phyloP scores from a whole-genome alignment of 352 stramenopile genomes.

The Globisporangium acanthophoron region DNA sequence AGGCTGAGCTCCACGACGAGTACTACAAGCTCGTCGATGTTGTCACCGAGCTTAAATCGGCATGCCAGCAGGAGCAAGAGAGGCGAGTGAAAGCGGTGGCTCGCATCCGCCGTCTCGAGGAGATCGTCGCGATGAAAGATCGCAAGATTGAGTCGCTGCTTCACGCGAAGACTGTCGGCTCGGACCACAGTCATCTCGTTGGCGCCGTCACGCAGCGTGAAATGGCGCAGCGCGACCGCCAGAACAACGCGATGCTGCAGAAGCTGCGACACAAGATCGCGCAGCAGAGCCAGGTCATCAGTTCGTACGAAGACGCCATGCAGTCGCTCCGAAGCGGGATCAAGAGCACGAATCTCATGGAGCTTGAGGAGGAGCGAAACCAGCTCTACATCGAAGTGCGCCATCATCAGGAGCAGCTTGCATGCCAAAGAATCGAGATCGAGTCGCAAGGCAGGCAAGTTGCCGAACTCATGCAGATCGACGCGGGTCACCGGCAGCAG shows the following conservation, averaged over 20 bases:
- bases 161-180: slow-evolving; percentile 24
- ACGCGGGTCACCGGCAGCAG: slow-evolving; percentile 26
- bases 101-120: slow-evolving; percentile 46
- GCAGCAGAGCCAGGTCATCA: slow-evolving; percentile 46
- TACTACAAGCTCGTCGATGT: slow-evolving; percentile 53
- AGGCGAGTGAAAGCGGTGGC: slow-evolving; percentile 41
- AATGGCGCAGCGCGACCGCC: slow-evolving; percentile 38
- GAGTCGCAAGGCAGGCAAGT: slow-evolving; percentile 26
- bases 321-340: slow-evolving; percentile 39
- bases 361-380: slow-evolving; percentile 51
- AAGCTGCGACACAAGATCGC: slow-evolving; percentile 49
- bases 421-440: slow-evolving; percentile 22
- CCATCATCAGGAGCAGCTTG: slow-evolving; percentile 26
- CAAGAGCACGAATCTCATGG: slow-evolving; percentile 49
- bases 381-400: slow-evolving; percentile 42
- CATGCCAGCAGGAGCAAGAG: slow-evolving; percentile 44
- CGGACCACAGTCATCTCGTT: slow-evolving; percentile 6
- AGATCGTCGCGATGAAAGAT: slow-evolving; percentile 62
- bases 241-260: slow-evolving; percentile 38
- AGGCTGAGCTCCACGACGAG: slow-evolving; percentile 56
- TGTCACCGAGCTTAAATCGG: slow-evolving; percentile 40
- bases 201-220: slow-evolving; percentile 21
- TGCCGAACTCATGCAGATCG: slow-evolving; percentile 19
- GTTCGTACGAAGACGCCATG: slow-evolving; percentile 54
- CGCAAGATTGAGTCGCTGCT: slow-evolving; percentile 62